These are phyloP conservation scores for Cladophialophora chaetospira DNA, from an alignment of 2,329 filamentous ascomycete genomes.

Conservation along the genomic window DNA sequence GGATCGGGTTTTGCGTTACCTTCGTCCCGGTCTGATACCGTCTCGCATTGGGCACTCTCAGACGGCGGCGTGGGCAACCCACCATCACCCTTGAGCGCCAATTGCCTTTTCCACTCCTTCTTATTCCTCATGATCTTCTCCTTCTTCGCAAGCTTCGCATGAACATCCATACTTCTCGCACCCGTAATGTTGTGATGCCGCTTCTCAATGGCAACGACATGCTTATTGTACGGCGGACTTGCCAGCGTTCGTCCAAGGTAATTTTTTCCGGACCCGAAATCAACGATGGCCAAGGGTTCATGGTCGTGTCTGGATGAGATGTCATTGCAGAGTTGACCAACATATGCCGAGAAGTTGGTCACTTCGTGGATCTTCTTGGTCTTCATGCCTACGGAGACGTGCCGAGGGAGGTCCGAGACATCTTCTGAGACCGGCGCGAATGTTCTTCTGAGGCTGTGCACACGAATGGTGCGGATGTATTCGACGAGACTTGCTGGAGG, in stretches of 20 bases:
- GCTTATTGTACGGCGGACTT: conserved; percentile 78
- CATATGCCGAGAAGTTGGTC: conserved; percentile 81
- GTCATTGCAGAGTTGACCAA: conserved; percentile 65
- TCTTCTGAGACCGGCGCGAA: conserved; percentile 44
- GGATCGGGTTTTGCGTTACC: too few species aligned
- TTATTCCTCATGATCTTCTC: conserved; percentile 77
- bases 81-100: conserved; percentile 7
- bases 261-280: conserved; percentile 96
- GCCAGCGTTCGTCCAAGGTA: conserved; percentile 89
- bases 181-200: conserved; percentile 82
- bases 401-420: conserved; percentile 57
- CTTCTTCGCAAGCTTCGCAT: conserved; percentile 73
- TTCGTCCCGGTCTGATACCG: not conserved
- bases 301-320: conserved; percentile 49
- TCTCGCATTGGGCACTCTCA: not conserved
- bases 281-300: conserved; percentile 72
- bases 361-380: conserved; percentile 96
- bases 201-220: conserved; percentile 89
- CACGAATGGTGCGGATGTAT: conserved; percentile 73
- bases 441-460: conserved; percentile 66
- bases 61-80: conserved; percentile 12
- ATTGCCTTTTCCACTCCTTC: conserved; percentile 54
- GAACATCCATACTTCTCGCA: conserved; percentile 80
- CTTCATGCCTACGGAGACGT: conserved; percentile 88
- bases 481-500: conserved; percentile 61